A percentile compares a stretch with the other conserved stretches of the same genome.
Evolutionary conservation across 352 stramenopile genomes (phyloP).

Genomic region (Lagenidium giganteum): DNA sequence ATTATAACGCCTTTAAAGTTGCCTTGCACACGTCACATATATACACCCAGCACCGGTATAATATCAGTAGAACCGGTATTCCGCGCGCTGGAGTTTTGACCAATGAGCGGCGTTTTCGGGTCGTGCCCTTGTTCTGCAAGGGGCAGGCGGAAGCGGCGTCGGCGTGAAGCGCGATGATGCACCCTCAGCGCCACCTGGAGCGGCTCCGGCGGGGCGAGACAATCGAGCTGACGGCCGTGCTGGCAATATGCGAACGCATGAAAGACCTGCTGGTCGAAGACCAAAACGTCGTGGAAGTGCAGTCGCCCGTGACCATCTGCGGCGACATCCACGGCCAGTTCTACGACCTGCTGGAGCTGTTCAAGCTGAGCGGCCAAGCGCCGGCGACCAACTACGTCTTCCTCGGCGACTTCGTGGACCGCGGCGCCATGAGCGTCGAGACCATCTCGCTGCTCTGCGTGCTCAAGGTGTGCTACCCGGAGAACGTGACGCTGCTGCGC

Average conservation of each 20-base stretch:
- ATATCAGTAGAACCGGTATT: no score
- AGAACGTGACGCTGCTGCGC: conserved; percentile 89
- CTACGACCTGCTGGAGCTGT: conserved; percentile 93
- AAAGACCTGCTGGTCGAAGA: conserved; percentile 72
- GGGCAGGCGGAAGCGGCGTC: no score
- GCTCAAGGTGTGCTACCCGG: conserved; percentile 85
- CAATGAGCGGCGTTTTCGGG: no score
- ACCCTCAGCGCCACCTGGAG: conserved; percentile 42
- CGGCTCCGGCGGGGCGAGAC: conserved; percentile 50
- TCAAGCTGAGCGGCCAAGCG: conserved; percentile 87
- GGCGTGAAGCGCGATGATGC: no score
- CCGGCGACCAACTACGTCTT: conserved; percentile 91
- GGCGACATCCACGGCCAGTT: conserved; percentile 98
- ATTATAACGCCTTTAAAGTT: no score
- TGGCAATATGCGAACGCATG: conserved; percentile 61
- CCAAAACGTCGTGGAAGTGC: conserved; percentile 76
- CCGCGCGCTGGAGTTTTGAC: no score
- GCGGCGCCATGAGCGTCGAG: conserved; percentile 94
- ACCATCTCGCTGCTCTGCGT: conserved; percentile 90
- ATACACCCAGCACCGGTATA: no score
- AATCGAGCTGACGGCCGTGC: conserved; percentile 42
- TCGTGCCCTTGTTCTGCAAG: no score
- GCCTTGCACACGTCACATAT: no score
- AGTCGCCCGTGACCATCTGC: conserved; percentile 77
- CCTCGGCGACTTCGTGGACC: conserved; percentile 97